A percentile compares a stretch with the other conserved stretches of the same genome.
Conservation (phyloP, 1,284 basidiomycete genomes). For the Peniophora sp. region DNA sequence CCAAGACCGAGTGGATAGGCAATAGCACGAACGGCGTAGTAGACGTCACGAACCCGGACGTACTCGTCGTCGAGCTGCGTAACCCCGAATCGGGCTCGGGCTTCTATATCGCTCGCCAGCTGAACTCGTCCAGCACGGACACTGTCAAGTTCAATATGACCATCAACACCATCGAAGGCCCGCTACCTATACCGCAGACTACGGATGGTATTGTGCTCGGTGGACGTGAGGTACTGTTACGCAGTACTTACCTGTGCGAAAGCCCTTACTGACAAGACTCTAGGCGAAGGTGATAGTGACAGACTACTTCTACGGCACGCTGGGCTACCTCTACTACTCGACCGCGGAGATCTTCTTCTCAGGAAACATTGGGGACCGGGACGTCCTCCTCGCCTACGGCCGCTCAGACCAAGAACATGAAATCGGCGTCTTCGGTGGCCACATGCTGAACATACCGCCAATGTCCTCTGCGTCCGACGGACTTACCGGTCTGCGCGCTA, state of each 20-base stretch:
- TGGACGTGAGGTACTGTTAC: constrained; percentile 33
- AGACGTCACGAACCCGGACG: constrained; percentile 37
- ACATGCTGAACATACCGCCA: constrained; percentile 24
- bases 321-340: constrained; percentile 49
- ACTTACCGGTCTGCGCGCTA: constrained; percentile 39
- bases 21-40: constrained; percentile 47
- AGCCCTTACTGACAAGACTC: neutral
- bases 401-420: constrained; percentile 52
- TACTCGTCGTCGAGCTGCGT: constrained; percentile 52
- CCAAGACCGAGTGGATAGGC: constrained; percentile 68
- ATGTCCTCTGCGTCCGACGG: neutral
- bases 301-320: constrained; percentile 57
- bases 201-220: constrained; percentile 45
- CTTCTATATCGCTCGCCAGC: constrained; percentile 68
- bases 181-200: constrained; percentile 45
- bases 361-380: constrained; percentile 55
- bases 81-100: constrained; percentile 59
- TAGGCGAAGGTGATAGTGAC: constrained; percentile 65
- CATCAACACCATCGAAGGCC: constrained; percentile 41
- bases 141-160: constrained; percentile 47
- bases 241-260: neutral
- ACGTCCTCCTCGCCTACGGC: constrained; percentile 65
- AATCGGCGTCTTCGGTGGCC: constrained; percentile 22
- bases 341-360: constrained; percentile 65
- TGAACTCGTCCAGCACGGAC: constrained; percentile 39